phyloP scores from a whole-genome alignment of 305 asterid genomes.

The Ilex paraguariensis region DNA sequence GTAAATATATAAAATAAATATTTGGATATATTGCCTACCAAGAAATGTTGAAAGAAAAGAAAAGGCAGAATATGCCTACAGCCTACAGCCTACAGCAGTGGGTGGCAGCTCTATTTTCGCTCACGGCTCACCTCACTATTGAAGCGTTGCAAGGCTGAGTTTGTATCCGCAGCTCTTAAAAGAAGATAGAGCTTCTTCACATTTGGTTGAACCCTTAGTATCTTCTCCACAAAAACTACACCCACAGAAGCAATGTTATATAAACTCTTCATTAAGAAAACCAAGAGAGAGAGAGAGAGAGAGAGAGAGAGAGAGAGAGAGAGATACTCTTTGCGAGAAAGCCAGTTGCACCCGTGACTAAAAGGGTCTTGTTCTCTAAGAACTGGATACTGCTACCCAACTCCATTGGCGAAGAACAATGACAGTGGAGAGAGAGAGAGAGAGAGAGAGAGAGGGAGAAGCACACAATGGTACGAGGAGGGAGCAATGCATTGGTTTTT shows the following conservation, averaged over 20 bases:
- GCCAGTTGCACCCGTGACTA: slow-evolving; percentile 45
- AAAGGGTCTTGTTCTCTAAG: slow-evolving; percentile 39
- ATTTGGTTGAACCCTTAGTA: slow-evolving; percentile 45
- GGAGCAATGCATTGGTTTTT: no score
- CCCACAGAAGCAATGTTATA: not conserved
- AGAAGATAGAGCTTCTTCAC: slow-evolving; percentile 38
- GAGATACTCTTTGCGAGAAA: slow-evolving; percentile 34
- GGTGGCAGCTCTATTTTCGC: no score
- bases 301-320: slow-evolving; percentile 4
- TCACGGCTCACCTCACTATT: slow-evolving; percentile 35
- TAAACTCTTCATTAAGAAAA: not conserved
- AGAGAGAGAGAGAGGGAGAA: not conserved
- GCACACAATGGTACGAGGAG: no score
- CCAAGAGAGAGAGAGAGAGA: no score
- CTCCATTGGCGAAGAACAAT: slow-evolving; percentile 20
- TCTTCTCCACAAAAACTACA: slow-evolving; percentile 48
- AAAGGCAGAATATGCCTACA: not conserved
- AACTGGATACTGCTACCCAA: slow-evolving; percentile 15
- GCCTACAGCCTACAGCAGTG: no score
- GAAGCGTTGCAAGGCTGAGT: slow-evolving; percentile 26
- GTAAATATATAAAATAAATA: no score
- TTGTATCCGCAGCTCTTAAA: slow-evolving; percentile 19
- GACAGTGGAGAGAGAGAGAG: no score
- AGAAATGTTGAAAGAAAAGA: not conserved
- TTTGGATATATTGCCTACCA: no score